A percentile compares a stretch with the other conserved stretches of the same genome.
These are phyloP conservation scores for Erysimum cheiranthoides DNA, from an alignment of 345 rosid genomes.

Conservation along the genomic window DNA sequence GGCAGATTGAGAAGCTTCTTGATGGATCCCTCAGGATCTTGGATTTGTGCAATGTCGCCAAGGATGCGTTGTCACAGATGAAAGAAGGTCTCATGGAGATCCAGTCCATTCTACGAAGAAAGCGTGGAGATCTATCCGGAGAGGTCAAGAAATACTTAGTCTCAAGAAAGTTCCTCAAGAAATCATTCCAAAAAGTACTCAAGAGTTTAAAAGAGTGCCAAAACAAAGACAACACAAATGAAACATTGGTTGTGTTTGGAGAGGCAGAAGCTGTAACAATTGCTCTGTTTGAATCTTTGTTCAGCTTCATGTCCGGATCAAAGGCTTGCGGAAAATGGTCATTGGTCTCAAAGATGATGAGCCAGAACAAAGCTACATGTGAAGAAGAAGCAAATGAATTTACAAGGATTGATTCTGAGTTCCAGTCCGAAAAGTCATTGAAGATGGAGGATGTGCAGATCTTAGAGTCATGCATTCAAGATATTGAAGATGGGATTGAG, in stretches of 20 bases:
- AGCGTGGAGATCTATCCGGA: conserved; percentile 29
- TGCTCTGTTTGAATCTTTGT: conserved; percentile 44
- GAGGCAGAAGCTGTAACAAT: conserved; percentile 44
- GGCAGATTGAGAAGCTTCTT: conserved; percentile 44
- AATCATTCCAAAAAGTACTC: conserved; percentile 36
- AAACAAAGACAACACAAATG: conserved; percentile 26
- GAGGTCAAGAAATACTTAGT: conserved; percentile 52
- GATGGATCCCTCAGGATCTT: conserved; percentile 47
- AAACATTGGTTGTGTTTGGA: conserved; percentile 37
- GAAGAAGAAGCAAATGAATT: conserved; percentile 50
- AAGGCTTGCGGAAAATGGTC: conserved; percentile 44
- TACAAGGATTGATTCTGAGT: conserved; percentile 40
- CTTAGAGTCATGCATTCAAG: conserved; percentile 52
- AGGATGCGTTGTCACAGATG: conserved; percentile 43
- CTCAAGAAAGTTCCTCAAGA: conserved; percentile 48
- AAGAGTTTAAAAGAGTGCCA: conserved; percentile 34
- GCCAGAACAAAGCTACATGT: conserved; percentile 30
- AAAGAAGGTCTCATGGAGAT: conserved; percentile 42
- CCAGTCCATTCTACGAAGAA: conserved; percentile 46
- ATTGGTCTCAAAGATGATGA: conserved; percentile 47
- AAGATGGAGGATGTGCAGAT: conserved; percentile 39
- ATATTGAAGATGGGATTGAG: conserved; percentile 56
- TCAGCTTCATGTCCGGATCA: conserved; percentile 48
- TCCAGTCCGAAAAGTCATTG: conserved; percentile 36
- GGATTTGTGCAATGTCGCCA: conserved; percentile 47